Evolutionary conservation across 169 alveolate genomes (phyloP).

Genomic region (Besnoitia besnoiti): DNA sequence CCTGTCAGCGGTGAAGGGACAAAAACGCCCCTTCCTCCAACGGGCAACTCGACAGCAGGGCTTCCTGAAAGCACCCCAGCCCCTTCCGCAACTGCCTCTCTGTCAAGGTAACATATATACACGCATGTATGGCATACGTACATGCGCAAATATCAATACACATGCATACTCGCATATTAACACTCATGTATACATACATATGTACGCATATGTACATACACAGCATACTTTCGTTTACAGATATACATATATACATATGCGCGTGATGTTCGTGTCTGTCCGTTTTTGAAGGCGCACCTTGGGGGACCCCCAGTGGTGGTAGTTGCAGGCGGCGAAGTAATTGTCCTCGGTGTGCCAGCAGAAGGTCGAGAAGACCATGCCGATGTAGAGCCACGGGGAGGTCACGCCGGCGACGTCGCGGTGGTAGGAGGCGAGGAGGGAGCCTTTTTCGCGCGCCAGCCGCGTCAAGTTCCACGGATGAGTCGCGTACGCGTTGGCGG

Average conservation of each 20-base stretch:
- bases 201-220: not conserved
- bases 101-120: too few relatives aligned
- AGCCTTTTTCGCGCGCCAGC: constrained; percentile 79
- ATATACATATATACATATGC: too few relatives aligned
- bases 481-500: constrained; percentile 13
- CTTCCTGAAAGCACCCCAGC: too few relatives aligned
- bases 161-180: too few relatives aligned
- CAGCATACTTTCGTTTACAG: too few relatives aligned
- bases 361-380: constrained; percentile 92
- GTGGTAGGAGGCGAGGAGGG: constrained; percentile 79
- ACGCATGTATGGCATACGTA: not conserved
- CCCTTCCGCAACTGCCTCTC: too few relatives aligned
- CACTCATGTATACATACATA: too few relatives aligned
- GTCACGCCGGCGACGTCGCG: constrained; percentile 91
- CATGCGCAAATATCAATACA: too few relatives aligned
- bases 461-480: constrained; percentile 82
- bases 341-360: constrained; percentile 97
- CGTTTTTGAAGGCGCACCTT: constrained; percentile 75
- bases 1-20: too few relatives aligned
- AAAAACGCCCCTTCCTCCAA: too few relatives aligned
- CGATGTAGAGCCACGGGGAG: constrained; percentile 92
- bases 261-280: too few relatives aligned
- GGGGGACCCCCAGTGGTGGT: constrained; percentile 93
- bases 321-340: constrained; percentile 92
- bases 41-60: too few relatives aligned